Base-by-base conservation (phyloP, 305 asterid species). In the Euphrasia arctica region DNA sequence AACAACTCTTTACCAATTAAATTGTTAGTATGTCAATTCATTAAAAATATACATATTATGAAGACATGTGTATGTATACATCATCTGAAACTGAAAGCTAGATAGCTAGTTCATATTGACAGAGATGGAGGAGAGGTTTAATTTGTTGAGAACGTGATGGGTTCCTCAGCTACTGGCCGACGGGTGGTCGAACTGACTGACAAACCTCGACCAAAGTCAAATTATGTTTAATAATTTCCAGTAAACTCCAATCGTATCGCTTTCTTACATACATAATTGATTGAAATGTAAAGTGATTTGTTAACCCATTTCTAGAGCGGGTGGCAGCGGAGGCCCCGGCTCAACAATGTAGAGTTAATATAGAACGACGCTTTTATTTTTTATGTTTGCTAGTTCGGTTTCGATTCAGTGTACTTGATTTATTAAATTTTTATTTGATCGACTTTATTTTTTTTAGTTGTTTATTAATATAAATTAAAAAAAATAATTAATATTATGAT, bases 61-160 rank as follows among this genome's bases (percentile, higher is more conserved):
- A 32, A 32, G 36, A 31, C 6, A 5, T 5, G 27, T 54, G 51
- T 42, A 10, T 68, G 62, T 36, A 14, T 27, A 3, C 34, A 49
- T 64, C 66, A 64, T 25, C 27, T 25, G 27, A 25, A 25, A 25
- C 27, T 25, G 27, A 25, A 25, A 25, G 27, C 27, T 25, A 25
- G 27, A 25, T 25, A 25, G 27, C 27, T 25, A 25, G 27, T 25
- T 25, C 27, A 25, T 25, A 25, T 25, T 25, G 27, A 25, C 27
- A 25, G 27, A 25, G 27, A 25, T 25, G 27, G 27, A 25, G 27
- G 27, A 25, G 27, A 25, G 27, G 27, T 25, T 66, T n/a, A 43
- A 43, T 9, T 43, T 11, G 2, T 7, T 10, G 29, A 56, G 45
- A 66, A 66, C 70, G 70, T 66, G 70, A 66, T 25, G 29, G 70